phyloP scores from a whole-genome alignment of 176 grass and related monocot genomes.

The Triticum aestivum region IWGSC_CS_RefSeq_v2.1 NC_057808.1:234561785-234562284 shows the following conservation, averaged over 20 bases:
- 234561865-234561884: conserved; percentile 82
- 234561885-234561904: conserved; percentile 74
- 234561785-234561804: too few relatives aligned
- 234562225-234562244: conserved; percentile 57
- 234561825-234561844: too few relatives aligned
- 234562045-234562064: background rate
- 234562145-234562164: background rate
- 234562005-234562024: background rate
- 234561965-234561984: background rate
- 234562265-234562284: conserved; percentile 91
- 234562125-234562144: background rate
- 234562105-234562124: background rate
- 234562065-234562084: background rate
- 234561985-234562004: background rate
- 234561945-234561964: background rate
- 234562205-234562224: background rate
- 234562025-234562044: background rate
- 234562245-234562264: conserved; percentile 78
- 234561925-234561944: conserved; percentile 41
- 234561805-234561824: too few relatives aligned
- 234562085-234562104: background rate
- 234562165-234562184: background rate
- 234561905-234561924: conserved; percentile 78
- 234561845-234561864: conserved; percentile 60
- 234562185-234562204: background rate